A percentile compares a stretch with the other conserved stretches of the same genome.
Evolutionary conservation across 495 filamentous ascomycete species (phyloP).

Genomic region (Rusavskia elegans): DNA sequence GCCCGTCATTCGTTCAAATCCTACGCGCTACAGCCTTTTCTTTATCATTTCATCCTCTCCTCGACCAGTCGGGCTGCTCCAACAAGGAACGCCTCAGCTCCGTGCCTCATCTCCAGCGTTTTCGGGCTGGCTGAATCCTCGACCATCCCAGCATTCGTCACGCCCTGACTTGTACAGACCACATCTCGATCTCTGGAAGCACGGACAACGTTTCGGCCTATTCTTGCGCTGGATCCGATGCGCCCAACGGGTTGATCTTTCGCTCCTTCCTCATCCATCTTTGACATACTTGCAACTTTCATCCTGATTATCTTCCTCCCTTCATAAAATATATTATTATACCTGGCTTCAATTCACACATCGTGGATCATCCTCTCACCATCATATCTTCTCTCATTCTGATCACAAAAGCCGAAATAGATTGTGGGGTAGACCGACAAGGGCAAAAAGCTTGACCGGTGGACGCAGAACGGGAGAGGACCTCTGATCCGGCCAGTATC

Average conservation of each 20-base stretch:
- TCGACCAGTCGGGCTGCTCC: background rate
- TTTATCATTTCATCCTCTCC: background rate
- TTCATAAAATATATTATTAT: too few relatives aligned
- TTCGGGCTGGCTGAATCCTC: background rate
- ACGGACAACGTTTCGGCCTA: background rate
- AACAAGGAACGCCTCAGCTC: background rate
- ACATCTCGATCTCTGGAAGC: background rate
- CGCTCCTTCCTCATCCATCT: background rate
- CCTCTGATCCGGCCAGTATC: background rate
- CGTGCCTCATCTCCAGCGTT: background rate
- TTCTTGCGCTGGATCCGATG: background rate
- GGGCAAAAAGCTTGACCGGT: too few relatives aligned
- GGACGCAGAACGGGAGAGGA: background rate
- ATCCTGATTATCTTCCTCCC: too few relatives aligned
- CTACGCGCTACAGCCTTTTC: background rate
- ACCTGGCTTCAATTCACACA: too few relatives aligned
- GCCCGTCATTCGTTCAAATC: background rate
- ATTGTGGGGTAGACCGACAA: too few relatives aligned
- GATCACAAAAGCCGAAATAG: too few relatives aligned
- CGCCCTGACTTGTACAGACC: background rate
- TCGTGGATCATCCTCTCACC: too few relatives aligned
- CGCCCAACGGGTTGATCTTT: background rate
- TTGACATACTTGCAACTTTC: background rate
- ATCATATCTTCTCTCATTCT: too few relatives aligned
- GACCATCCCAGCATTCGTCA: background rate